Conservation (phyloP, 345 rosid species). For the Rubroshorea leprosula region DNA sequence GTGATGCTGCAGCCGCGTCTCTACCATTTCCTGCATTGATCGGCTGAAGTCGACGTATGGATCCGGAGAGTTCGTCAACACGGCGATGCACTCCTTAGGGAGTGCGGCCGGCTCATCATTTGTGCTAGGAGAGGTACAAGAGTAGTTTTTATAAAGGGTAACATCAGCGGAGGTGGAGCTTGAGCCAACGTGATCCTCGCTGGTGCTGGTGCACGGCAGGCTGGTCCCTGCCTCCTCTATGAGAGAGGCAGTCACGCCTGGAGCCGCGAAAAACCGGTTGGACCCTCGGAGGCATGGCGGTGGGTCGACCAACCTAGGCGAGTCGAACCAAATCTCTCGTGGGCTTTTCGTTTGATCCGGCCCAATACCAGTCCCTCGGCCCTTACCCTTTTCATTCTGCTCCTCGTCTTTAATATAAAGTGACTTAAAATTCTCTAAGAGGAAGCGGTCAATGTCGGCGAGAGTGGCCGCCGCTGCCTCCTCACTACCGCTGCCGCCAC, state of each 20-base stretch:
- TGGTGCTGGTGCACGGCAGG: constrained; percentile 14
- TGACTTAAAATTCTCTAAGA: constrained; percentile 77
- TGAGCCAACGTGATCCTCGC: constrained; percentile 20
- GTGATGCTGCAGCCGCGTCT: constrained; percentile 30
- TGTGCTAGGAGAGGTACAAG: neutral
- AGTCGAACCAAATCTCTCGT: constrained; percentile 20
- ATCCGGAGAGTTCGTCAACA: constrained; percentile 35
- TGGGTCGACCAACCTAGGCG: constrained; percentile 30
- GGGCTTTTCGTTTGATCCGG: constrained; percentile 8
- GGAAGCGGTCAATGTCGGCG: constrained; percentile 72
- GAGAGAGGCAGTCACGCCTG: constrained; percentile 40
- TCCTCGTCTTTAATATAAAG: constrained; percentile 46
- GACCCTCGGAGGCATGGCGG: constrained; percentile 31
- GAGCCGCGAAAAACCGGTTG: constrained; percentile 38
- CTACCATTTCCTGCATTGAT: constrained; percentile 81
- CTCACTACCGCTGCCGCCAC: constrained; percentile 8
- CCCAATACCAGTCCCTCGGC: neutral
- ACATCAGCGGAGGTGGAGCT: constrained; percentile 28
- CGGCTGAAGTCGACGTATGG: constrained; percentile 59
- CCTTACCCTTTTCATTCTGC: constrained; percentile 13
- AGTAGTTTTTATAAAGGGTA: neutral
- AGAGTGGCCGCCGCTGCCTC: constrained; percentile 49
- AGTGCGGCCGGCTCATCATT: constrained; percentile 14
- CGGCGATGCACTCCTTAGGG: constrained; percentile 59
- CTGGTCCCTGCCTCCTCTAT: constrained; percentile 45